Base-by-base conservation (phyloP, 1,284 basidiomycete species). In the Coriolopsis trogii region DNA sequence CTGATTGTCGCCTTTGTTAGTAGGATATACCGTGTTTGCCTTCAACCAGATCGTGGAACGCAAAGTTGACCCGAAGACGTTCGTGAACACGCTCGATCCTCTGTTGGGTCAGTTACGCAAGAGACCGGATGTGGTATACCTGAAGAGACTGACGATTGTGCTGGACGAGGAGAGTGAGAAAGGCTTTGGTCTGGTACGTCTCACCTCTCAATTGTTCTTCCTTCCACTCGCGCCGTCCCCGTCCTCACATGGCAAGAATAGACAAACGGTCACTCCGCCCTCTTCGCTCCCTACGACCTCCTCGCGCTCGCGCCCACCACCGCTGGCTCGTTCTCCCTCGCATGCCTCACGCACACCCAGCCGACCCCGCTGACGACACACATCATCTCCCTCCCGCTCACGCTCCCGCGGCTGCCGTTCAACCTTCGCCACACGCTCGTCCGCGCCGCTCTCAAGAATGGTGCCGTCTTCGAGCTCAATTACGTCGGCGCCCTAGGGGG, bases 341-440 rank as follows among this genome's bases (percentile, higher is more conserved):
- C 91, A 4, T 93, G 92, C 58, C 77, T 94, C 10, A 89, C 89
- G 0, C 86, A 93, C 59, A 87, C 83, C n/a, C 76, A 81, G 25
- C 89, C 93, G 7, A 91, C 90, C 0, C 79, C 84, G 0, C 73
- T 89, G 37, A 91, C 91, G 6, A 82, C 91, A 0, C 91, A 94
- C 63, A 83, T 95, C 48, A 91, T 95, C 51, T 78, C 87, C 0
- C 73, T 95, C 21, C 92, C 93, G 13, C 77, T 94, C n/a, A 87
- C 87, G 0, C 74, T 84, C 0, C 86, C 91, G 0, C 83, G 91
- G 3, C 77, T 93, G 0, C 87, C 91, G 0, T 94, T 89, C 67
- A 79, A 87, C 60, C 75, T 95, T 58, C 92, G 91, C 63, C 87
- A 92, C 57, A 92, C 90, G 0, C 78, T 92, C 38, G 80, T 95